Base-by-base conservation (phyloP, 2,329 filamentous ascomycete species). In the Fusarium sacchari region DNA sequence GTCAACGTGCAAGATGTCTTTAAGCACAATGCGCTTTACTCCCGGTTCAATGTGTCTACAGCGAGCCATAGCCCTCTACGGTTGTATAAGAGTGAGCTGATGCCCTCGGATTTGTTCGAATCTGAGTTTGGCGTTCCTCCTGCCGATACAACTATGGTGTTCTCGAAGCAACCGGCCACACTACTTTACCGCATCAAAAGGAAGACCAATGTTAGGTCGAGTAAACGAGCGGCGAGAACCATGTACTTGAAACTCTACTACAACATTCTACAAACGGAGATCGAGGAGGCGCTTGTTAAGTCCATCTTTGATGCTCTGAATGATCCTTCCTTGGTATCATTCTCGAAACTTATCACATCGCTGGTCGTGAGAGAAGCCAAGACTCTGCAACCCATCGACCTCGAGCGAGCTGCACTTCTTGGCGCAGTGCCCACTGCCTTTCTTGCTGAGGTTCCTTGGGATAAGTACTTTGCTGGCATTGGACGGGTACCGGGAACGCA, bases 1-100 rank as follows among this genome's bases (percentile, higher is more conserved):
- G 96, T 99, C 71, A 98, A 98, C 74, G 96, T 99, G 11, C 95
- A 98, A 78, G 96, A 99, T 76, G 90, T 97, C 34, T 98, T 98
- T 85, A 97, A 97, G 80, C 90, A 94, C 71, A 85, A 91, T 13
- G 88, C 90, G 0, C 86, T 98, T 0, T 96, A 96, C 79, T 98
- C 95, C 0, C 92, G 92, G 15, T 99, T 99, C 80, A 97, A 94
- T 20, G 92, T 99, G 59, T 95, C 94, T 18, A 95, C 95, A 0
- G 92, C 94, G 2, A 94, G 88, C 63, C 81, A 89, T 30, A 91
- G 92, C 36, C 96, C 96, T 1, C 81, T 98, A 15, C 89, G 93
- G 8, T 84, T 99, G 12, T 86, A 93, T 50, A 88, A 88, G 60
- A 94, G 93, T 72, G 87, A 90, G 59, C 88, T 99, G 2, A 82